Percentiles rank a stretch among this genome's conserved stretches.
phyloP scores from a whole-genome alignment of 106 monocot species.

The Hemerocallis citrina region DNA sequence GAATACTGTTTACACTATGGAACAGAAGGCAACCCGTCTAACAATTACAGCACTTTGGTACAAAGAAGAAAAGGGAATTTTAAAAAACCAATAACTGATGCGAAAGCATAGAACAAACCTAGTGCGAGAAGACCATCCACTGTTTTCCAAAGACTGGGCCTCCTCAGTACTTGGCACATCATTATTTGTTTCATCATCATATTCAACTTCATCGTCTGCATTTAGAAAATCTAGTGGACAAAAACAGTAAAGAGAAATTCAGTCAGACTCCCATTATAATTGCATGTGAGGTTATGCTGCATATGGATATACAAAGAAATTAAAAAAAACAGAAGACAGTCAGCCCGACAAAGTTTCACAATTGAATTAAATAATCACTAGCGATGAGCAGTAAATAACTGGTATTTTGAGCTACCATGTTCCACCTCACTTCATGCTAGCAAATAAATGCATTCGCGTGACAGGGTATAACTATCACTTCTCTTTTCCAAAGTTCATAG shows the following conservation, averaged over 20 bases:
- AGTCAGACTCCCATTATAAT: not conserved
- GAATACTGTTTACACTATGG: too few relatives aligned
- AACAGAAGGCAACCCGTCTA: too few relatives aligned
- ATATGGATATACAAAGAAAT: not conserved
- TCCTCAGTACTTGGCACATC: conserved; percentile 58
- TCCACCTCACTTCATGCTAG: not conserved
- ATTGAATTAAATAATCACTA: not conserved
- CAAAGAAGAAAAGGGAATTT: too few relatives aligned
- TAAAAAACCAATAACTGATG: too few relatives aligned
- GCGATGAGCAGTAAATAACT: too few relatives aligned
- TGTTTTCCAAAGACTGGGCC: conserved; percentile 58
- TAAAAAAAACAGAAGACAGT: not conserved
- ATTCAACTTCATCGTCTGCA: conserved; percentile 74
- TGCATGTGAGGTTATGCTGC: not conserved
- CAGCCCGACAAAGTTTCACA: not conserved
- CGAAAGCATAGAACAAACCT: conserved; percentile 44
- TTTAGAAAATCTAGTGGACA: conserved; percentile 67
- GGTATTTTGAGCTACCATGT: not conserved
- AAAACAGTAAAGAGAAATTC: not conserved
- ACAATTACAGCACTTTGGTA: too few relatives aligned
- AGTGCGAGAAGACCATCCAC: conserved; percentile 92
- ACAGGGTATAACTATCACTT: too few relatives aligned
- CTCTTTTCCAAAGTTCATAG: too few relatives aligned
- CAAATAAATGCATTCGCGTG: too few relatives aligned
- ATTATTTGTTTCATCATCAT: conserved; percentile 46